These are phyloP conservation scores for Onygenales sp. DNA, from an alignment of 2,329 filamentous ascomycete species.

Conservation along the genomic window DNA sequence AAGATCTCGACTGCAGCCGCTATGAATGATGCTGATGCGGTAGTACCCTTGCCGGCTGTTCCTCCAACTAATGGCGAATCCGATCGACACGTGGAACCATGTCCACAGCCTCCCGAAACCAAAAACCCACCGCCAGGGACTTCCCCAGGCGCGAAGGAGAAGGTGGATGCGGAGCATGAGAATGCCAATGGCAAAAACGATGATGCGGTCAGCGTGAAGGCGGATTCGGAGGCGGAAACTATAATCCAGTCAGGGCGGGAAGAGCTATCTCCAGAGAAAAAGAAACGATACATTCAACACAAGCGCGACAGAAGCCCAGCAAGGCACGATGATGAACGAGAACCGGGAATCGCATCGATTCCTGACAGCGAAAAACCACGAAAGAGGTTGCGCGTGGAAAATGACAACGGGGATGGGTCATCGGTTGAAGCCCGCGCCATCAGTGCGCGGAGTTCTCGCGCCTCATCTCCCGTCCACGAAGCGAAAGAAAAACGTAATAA, in stretches of 20 bases:
- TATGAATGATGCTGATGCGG: slow-evolving; percentile 39
- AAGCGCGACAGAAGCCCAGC: slow-evolving; percentile 14
- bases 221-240: slow-evolving; percentile 41
- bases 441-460: slow-evolving; percentile 18
- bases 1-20: slow-evolving; percentile 33
- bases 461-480: slow-evolving; percentile 18
- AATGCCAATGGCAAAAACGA: slow-evolving; percentile 11
- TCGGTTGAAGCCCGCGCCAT: slow-evolving; percentile 15
- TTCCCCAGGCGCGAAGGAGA: neutral
- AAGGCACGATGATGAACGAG: slow-evolving; percentile 12
- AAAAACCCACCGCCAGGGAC: neutral
- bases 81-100: slow-evolving; percentile 1
- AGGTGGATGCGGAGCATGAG: neutral
- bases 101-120: neutral
- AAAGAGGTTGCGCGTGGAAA: slow-evolving; percentile 24
- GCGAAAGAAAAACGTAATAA: slow-evolving; percentile 29
- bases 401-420: slow-evolving; percentile 16
- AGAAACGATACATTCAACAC: slow-evolving; percentile 32
- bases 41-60: slow-evolving; percentile 29
- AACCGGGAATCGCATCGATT: slow-evolving; percentile 11
- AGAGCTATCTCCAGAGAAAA: slow-evolving; percentile 38
- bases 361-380: slow-evolving; percentile 17
- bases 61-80: slow-evolving; percentile 13
- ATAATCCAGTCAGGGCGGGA: slow-evolving; percentile 39
- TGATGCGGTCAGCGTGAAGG: slow-evolving; percentile 29